phyloP scores from a whole-genome alignment of 148 eudicot species.

The Persicaria maculosa region DNA sequence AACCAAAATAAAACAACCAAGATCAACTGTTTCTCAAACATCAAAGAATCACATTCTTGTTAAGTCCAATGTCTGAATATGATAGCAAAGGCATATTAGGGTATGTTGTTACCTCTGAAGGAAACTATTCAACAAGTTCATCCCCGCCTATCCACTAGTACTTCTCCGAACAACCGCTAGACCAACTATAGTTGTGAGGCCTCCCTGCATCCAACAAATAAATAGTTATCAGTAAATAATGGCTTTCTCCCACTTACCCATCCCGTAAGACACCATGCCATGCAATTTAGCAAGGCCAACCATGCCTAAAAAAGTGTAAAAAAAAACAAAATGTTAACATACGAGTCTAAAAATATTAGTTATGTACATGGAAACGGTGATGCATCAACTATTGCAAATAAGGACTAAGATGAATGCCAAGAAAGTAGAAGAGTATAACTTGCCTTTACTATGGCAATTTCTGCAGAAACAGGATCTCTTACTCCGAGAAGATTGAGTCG shows the following conservation, averaged over 20 bases:
- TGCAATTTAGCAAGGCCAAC: background rate
- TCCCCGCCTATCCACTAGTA: too few species aligned
- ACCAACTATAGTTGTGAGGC: too few species aligned
- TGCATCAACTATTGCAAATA: background rate
- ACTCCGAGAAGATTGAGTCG: conserved; percentile 99
- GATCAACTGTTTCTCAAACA: too few species aligned
- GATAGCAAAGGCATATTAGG: too few species aligned
- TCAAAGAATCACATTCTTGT: too few species aligned
- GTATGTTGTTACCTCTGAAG: too few species aligned
- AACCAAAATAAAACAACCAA: too few species aligned
- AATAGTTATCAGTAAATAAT: background rate
- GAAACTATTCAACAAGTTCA: too few species aligned
- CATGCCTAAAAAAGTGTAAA: background rate
- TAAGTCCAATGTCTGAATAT: too few species aligned
- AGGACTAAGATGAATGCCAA: background rate
- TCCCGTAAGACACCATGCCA: background rate
- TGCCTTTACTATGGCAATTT: conserved; percentile 93
- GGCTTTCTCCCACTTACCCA: background rate
- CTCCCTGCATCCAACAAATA: conserved; percentile 60
- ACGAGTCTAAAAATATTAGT: too few species aligned
- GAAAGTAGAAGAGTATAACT: background rate
- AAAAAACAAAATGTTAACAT: background rate
- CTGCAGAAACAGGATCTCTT: conserved; percentile 94
- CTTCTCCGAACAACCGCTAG: too few species aligned
- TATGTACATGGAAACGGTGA: background rate